These are phyloP conservation scores for Colletotrichum agaves DNA, from an alignment of 2,329 filamentous ascomycete genomes.

Conservation along the genomic window DNA sequence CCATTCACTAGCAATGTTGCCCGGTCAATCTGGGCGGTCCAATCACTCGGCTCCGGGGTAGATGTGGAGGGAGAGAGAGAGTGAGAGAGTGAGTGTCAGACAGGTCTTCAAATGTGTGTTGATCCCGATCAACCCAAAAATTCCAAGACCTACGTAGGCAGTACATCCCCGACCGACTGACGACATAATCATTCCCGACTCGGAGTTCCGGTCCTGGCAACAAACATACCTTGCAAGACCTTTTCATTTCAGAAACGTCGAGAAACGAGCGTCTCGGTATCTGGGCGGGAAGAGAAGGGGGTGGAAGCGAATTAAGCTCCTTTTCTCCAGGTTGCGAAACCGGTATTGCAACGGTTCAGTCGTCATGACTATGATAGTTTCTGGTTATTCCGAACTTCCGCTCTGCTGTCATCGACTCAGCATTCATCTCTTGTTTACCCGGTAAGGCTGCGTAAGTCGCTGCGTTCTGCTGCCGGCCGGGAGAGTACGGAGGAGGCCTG, in stretches of 20 bases:
- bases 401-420: neutral
- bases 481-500: constrained; percentile 15
- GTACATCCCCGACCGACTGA: neutral
- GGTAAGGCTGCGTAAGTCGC: constrained; percentile 18
- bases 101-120: too few relatives aligned
- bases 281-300: too few relatives aligned
- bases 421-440: neutral
- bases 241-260: neutral
- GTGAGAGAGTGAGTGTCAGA: too few relatives aligned
- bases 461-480: neutral
- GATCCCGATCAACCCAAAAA: too few relatives aligned
- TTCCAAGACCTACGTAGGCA: too few relatives aligned
- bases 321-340: neutral
- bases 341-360: neutral
- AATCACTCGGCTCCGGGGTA: neutral
- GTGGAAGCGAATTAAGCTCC: neutral
- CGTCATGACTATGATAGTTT: neutral
- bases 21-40: neutral
- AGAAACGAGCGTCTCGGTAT: constrained; percentile 13
- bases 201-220: neutral
- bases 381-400: constrained; percentile 3
- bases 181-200: neutral
- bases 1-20: too few relatives aligned
- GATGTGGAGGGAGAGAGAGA: too few relatives aligned
- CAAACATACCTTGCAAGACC: neutral